Percentiles rank a stretch among this genome's conserved stretches.
Evolutionary conservation across 2,329 filamentous ascomycete species (phyloP).

Genomic region (Orbilia oligospora): DNA sequence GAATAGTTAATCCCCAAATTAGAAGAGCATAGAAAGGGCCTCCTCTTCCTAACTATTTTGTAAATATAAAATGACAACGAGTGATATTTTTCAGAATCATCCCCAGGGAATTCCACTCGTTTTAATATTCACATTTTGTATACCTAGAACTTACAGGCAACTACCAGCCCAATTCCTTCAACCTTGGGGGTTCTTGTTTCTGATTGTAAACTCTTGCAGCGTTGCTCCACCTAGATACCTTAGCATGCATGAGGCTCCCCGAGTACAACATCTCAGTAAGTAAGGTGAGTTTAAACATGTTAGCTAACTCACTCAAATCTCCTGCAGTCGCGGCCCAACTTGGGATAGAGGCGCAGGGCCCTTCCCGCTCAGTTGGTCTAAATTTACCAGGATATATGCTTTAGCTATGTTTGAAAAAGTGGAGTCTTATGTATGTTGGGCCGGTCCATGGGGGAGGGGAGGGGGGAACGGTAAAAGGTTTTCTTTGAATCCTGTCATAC

Average conservation of each 20-base stretch:
- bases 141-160: neutral
- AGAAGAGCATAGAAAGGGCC: neutral
- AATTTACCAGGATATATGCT: slow-evolving; percentile 10
- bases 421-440: neutral
- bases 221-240: neutral
- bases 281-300: neutral
- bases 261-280: neutral
- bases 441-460: too few species aligned
- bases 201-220: neutral
- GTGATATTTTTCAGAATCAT: too few species aligned
- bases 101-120: neutral
- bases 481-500: slow-evolving; percentile 21
- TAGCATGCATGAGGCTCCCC: neutral
- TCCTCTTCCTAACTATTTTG: neutral
- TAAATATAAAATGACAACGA: neutral
- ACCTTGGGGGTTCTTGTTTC: neutral
- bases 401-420: slow-evolving; percentile 9
- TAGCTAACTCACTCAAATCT: neutral
- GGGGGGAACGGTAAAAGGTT: slow-evolving; percentile 8
- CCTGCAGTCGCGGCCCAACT: neutral
- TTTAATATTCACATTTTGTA: slow-evolving; percentile 6
- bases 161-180: neutral
- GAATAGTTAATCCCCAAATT: neutral
- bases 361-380: neutral
- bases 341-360: slow-evolving; percentile 13